These are phyloP conservation scores for Talaromyces pinophilus DNA, from an alignment of 2,329 filamentous ascomycete genomes.

Conservation along the genomic window DNA sequence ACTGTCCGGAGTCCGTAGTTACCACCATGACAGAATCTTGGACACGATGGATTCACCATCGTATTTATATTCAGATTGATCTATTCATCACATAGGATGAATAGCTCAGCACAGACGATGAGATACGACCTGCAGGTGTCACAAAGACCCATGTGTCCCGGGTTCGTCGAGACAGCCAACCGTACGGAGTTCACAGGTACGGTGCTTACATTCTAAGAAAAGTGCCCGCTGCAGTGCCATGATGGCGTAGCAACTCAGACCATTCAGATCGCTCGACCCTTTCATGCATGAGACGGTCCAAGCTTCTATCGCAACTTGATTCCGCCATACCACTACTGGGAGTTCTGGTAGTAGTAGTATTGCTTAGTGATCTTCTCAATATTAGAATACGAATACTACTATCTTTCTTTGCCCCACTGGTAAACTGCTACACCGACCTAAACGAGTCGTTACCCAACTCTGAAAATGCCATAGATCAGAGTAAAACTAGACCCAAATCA, in stretches of 20 bases:
- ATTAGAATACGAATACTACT: not conserved
- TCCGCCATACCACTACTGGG: not conserved
- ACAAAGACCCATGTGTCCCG: conserved; percentile 15
- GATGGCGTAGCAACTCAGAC: conserved; percentile 13
- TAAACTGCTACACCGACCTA: not conserved
- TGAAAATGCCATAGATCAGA: not conserved
- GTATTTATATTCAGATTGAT: not conserved
- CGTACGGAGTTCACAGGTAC: not conserved
- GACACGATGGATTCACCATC: not conserved
- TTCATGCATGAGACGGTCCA: conserved; percentile 22
- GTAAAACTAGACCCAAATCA: conserved; percentile 18
- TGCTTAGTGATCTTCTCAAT: not conserved
- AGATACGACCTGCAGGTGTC: conserved; percentile 4
- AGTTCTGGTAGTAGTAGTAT: not conserved
- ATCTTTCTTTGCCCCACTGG: not conserved
- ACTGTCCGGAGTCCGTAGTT: not conserved
- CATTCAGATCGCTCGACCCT: conserved; percentile 30
- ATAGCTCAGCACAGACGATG: not conserved
- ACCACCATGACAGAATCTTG: not conserved
- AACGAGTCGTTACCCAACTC: conserved; percentile 3
- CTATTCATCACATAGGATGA: not conserved
- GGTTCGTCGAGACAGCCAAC: conserved; percentile 3
- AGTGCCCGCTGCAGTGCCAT: conserved; percentile 16
- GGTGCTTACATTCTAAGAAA: conserved; percentile 11
- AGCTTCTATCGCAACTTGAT: conserved; percentile 18